These are phyloP conservation scores for Cucumis melo DNA, from an alignment of 306 rosid genomes.

Conservation along the genomic window DNA sequence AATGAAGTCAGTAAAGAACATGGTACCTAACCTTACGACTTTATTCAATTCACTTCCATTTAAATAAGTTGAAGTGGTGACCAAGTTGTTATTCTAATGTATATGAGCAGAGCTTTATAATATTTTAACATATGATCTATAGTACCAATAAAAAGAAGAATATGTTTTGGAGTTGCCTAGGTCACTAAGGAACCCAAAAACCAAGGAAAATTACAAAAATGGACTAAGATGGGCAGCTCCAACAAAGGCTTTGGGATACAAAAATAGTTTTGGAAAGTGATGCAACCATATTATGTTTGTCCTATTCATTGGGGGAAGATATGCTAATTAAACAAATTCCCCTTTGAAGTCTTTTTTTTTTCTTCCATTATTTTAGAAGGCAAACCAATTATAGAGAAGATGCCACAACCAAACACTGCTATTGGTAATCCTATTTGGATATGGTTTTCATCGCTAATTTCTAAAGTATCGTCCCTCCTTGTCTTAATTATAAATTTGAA, in stretches of 20 bases:
- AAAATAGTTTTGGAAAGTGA: slow-evolving; percentile 1
- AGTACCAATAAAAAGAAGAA: background rate
- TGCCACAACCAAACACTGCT: slow-evolving; percentile 10
- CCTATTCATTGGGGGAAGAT: background rate
- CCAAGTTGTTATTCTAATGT: background rate
- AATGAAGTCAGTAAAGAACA: background rate
- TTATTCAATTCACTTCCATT: background rate
- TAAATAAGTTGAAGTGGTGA: background rate
- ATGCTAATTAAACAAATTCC: background rate
- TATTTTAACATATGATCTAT: background rate
- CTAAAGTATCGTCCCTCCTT: background rate
- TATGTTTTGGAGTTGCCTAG: background rate
- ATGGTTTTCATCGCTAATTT: background rate
- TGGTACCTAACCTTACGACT: background rate
- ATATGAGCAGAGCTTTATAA: background rate
- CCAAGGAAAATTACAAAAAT: background rate
- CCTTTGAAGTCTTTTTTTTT: background rate
- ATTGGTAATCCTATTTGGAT: slow-evolving; percentile 13
- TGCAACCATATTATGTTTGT: background rate
- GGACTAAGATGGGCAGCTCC: background rate
- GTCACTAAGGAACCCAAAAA: background rate
- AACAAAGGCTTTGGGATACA: background rate
- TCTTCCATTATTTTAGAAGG: background rate
- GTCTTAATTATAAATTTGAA: background rate
- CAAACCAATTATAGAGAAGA: slow-evolving; percentile 15